phyloP scores from a whole-genome alignment of 345 rosid species.

The Boechera divaricarpa region DNA sequence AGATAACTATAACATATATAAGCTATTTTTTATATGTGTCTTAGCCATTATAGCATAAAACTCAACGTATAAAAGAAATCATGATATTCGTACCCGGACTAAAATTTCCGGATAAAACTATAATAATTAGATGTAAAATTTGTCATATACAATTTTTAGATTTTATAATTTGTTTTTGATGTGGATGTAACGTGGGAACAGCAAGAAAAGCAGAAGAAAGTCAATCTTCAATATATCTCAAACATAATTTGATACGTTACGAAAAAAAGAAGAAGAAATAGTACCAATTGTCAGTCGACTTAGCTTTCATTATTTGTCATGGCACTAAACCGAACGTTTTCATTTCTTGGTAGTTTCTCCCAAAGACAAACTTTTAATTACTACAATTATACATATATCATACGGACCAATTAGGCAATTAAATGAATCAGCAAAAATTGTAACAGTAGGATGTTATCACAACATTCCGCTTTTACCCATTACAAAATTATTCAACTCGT shows the following conservation, averaged over 20 bases:
- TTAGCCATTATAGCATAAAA: neutral
- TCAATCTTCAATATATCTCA: slow-evolving; percentile 23
- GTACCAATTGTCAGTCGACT: slow-evolving; percentile 34
- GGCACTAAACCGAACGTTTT: slow-evolving; percentile 23
- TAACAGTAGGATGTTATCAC: too few species aligned
- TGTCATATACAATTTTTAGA: neutral
- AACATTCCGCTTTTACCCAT: too few species aligned
- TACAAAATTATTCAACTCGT: too few species aligned
- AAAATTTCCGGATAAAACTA: neutral
- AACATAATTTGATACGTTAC: slow-evolving; percentile 19
- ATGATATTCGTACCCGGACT: neutral
- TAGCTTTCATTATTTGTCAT: slow-evolving; percentile 35
- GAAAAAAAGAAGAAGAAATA: slow-evolving; percentile 15
- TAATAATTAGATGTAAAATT: slow-evolving; percentile 1
- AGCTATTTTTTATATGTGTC: neutral
- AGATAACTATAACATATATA: neutral
- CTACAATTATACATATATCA: slow-evolving; percentile 11
- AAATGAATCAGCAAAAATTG: neutral
- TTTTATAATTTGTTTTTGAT: slow-evolving; percentile 5
- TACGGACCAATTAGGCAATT: slow-evolving; percentile 2
- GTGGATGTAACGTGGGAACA: slow-evolving; percentile 24
- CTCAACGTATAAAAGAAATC: neutral
- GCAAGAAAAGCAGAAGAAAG: slow-evolving; percentile 30
- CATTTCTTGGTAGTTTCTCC: slow-evolving; percentile 12
- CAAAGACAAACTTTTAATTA: slow-evolving; percentile 5